Base-by-base conservation (phyloP, 2,329 filamentous ascomycete genomes). In the Talaromyces rugulosus region DNA sequence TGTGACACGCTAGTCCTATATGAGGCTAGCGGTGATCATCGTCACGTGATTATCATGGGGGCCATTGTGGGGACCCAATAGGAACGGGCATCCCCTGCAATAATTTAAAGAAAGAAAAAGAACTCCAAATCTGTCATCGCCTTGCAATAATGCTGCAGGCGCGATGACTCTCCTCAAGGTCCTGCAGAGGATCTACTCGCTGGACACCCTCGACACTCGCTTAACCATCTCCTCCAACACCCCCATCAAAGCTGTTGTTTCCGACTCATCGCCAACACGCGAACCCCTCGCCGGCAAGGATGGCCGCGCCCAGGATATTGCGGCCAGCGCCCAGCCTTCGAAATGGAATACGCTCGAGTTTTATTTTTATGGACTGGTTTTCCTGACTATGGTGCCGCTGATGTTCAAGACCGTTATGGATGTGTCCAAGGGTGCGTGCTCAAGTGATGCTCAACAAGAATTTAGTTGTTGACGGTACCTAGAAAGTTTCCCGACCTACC, bases 341-440 rank as follows among this genome's bases (percentile, higher is more conserved):
- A 89, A 85, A 87, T 99, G 94, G 94, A 86, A 83, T 28, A 96
- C 92, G 0, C 83, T 84, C 2, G 95, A 99, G 77, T 98, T 95
- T 79, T 89, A 86, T 73, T 68, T 92, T 59, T 98, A 99, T 79
- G 89, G 88, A 68, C 55, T 89, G 23, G 77, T 91, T 66, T 85
- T 97, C 68, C 64, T 83, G 33, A 72, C 85, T 5, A 82, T 81
- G 60, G 82, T 98, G 30, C 91, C 92, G 8, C 84, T 87, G 70
- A 99, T 99, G 93, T 92, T 96, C 77, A 96, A 92, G 81, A 82
- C 89, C n/a, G 88, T 89, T 9, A 90, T 92, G 67, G 86, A 91
- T 77, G 92, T 96, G 53, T 99, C 95, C 85, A 88, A 77, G 84
- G 93, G 93, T 77, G 30, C 62, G 82, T 80, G 47, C 12, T 34